phyloP scores from a whole-genome alignment of 106 monocot species.

The Xerophyta viscosa region DNA sequence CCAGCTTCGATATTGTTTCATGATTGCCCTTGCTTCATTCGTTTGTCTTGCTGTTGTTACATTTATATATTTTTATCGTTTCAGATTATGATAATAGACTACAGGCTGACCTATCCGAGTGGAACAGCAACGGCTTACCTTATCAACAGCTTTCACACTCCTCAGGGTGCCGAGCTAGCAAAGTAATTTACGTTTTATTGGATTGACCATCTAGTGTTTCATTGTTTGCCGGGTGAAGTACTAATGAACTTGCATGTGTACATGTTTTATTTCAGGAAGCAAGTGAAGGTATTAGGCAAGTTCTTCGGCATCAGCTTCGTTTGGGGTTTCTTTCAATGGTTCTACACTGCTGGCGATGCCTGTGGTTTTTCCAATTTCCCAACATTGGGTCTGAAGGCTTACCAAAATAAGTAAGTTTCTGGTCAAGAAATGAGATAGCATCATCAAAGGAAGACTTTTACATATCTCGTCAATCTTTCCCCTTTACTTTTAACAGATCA shows the following conservation, averaged over 20 bases:
- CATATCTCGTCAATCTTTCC: no score
- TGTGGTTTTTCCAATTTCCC: conserved; percentile 68
- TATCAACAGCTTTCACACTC: conserved; percentile 1
- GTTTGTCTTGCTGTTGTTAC: background rate
- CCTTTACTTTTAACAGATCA: background rate
- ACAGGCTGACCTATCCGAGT: conserved; percentile 6
- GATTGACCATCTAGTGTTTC: no score
- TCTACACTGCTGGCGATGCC: conserved; percentile 46
- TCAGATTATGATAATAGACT: conserved; percentile 28
- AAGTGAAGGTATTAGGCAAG: conserved; percentile 42
- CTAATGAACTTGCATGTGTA: background rate
- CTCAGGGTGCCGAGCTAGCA: background rate
- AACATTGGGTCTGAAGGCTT: conserved; percentile 54
- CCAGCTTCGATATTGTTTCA: no score
- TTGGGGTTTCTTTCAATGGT: conserved; percentile 88
- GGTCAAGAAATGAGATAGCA: no score
- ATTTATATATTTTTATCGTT: background rate
- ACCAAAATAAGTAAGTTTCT: conserved; percentile 32
- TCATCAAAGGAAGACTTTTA: no score
- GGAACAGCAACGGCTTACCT: conserved; percentile 7
- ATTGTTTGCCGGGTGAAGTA: no score
- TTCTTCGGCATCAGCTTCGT: conserved; percentile 53
- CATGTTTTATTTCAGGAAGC: conserved; percentile 29
- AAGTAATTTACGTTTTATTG: background rate
- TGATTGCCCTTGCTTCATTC: background rate